These are phyloP conservation scores for Mycena polygramma DNA, from an alignment of 768 basidiomycete species.

Conservation along the genomic window DNA sequence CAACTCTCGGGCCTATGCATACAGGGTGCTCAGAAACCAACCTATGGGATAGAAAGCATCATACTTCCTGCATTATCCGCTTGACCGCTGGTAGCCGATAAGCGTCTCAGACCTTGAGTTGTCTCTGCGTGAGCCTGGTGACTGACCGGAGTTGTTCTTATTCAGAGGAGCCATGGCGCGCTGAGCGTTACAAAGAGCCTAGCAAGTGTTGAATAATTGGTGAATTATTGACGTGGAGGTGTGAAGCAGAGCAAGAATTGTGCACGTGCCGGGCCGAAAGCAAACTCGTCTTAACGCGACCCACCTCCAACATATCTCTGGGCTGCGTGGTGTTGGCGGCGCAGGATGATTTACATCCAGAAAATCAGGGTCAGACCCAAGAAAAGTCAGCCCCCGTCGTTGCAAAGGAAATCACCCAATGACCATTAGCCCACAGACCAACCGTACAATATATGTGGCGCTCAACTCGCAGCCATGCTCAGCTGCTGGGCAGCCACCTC, in stretches of 20 bases:
- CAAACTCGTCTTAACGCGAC: too few relatives aligned
- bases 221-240: constrained; percentile 28
- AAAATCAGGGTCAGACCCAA: constrained; percentile 85
- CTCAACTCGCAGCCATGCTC: constrained; percentile 83
- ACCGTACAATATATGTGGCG: constrained; percentile 69
- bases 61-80: constrained; percentile 91
- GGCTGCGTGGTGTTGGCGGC: constrained; percentile 16
- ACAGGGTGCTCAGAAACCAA: not conserved
- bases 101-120: constrained; percentile 21
- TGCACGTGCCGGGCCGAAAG: too few relatives aligned
- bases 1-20: constrained; percentile 77
- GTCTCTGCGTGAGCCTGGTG: not conserved
- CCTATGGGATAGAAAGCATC: not conserved
- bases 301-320: constrained; percentile 6
- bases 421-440: constrained; percentile 49
- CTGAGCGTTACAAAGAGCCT: not conserved
- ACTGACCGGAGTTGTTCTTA: constrained; percentile 90
- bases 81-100: constrained; percentile 77
- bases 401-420: constrained; percentile 4
- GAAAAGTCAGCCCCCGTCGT: constrained; percentile 65
- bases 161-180: constrained; percentile 63
- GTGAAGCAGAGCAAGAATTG: too few relatives aligned
- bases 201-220: constrained; percentile 32
- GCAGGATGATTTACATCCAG: constrained; percentile 75
- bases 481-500: constrained; percentile 86